These are phyloP conservation scores for Sporothrix pseudoabietina DNA, from an alignment of 2,329 filamentous ascomycete genomes.

Conservation along the genomic window DNA sequence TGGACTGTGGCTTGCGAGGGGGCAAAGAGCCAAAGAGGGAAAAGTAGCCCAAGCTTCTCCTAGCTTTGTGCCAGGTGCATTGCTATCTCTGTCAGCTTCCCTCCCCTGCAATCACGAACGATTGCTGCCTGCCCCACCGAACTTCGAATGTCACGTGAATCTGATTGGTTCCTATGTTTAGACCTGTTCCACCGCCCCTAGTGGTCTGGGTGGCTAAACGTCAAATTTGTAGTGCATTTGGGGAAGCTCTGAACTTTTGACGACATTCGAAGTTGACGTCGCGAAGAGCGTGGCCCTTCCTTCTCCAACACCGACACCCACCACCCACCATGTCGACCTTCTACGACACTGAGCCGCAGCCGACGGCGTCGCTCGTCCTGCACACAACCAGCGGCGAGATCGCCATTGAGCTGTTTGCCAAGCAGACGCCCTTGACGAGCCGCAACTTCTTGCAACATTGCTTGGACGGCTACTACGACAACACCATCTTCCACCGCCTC, in stretches of 20 bases:
- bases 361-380: slow-evolving; percentile 87
- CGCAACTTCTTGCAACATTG: slow-evolving; percentile 96
- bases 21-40: slow-evolving; percentile 3
- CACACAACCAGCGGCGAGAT: slow-evolving; percentile 90
- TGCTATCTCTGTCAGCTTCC: not conserved
- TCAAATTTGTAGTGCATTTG: slow-evolving; percentile 2
- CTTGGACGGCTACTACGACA: slow-evolving; percentile 92
- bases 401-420: slow-evolving; percentile 89
- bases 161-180: not conserved
- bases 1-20: slow-evolving; percentile 25
- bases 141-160: slow-evolving; percentile 20
- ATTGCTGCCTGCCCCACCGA: slow-evolving; percentile 5
- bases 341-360: slow-evolving; percentile 93
- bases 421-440: slow-evolving; percentile 86
- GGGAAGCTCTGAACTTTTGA: not conserved
- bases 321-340: slow-evolving; percentile 71
- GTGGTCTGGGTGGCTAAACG: slow-evolving; percentile 14
- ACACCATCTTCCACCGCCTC: slow-evolving; percentile 90
- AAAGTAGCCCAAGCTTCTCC: slow-evolving; percentile 21
- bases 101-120: not conserved
- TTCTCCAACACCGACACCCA: not conserved
- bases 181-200: slow-evolving; percentile 11
- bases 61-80: slow-evolving; percentile 6
- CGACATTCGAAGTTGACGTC: not conserved
- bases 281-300: not conserved